phyloP scores from a whole-genome alignment of 352 stramenopile genomes.

The Globisporangium camurandrum region DNA sequence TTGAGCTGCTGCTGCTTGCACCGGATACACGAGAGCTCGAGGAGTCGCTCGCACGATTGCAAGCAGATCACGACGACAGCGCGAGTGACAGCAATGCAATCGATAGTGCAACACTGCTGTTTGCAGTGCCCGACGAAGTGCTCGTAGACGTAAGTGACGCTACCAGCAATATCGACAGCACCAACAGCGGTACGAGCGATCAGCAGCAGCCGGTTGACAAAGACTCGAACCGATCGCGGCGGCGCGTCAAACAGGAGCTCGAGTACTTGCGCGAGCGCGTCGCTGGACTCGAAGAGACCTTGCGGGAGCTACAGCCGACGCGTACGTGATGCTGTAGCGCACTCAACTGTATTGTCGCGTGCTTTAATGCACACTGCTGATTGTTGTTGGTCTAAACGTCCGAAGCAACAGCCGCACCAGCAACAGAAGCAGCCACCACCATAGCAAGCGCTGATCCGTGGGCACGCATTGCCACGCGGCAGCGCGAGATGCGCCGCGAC shows the following conservation, averaged over 20 bases:
- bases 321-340: constrained; percentile 2
- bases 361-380: not conserved
- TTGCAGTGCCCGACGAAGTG: no score
- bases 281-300: not conserved
- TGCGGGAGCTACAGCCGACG: constrained; percentile 2
- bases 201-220: not conserved
- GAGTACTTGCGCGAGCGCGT: constrained; percentile 8
- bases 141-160: not conserved
- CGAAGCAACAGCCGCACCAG: no score
- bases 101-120: no score
- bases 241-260: constrained; percentile 5
- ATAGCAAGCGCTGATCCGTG: not conserved
- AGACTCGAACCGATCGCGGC: constrained; percentile 5
- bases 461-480: constrained; percentile 10
- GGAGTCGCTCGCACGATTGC: constrained; percentile 2
- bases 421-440: not conserved
- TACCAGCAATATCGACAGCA: not conserved
- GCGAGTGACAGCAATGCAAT: not conserved
- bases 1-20: not conserved
- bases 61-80: not conserved
- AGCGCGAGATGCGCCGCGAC: constrained; percentile 5
- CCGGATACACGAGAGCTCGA: constrained; percentile 2
- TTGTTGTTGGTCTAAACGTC: no score
- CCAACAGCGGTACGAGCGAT: not conserved
- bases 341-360: no score